phyloP scores from a whole-genome alignment of 345 rosid genomes.

The Lepidium africanum region DNA sequence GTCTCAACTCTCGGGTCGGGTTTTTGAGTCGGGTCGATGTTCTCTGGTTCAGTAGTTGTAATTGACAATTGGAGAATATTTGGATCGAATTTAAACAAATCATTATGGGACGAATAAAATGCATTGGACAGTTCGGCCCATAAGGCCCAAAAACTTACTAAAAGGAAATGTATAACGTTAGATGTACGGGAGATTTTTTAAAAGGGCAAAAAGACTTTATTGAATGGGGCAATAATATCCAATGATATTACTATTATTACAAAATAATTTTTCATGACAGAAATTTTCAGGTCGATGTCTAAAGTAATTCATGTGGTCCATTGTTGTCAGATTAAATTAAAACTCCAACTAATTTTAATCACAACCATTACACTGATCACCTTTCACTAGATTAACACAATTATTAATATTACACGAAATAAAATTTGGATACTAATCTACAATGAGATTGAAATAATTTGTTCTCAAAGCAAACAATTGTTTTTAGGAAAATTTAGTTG shows the following conservation, averaged over 20 bases:
- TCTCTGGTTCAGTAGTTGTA: constrained; percentile 3
- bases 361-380: no score
- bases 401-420: background rate
- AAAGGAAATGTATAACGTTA: background rate
- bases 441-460: background rate
- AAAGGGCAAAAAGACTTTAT: background rate
- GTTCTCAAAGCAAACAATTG: no score
- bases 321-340: background rate
- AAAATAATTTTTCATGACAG: background rate
- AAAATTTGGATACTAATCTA: background rate
- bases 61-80: background rate
- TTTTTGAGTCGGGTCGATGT: background rate
- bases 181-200: background rate
- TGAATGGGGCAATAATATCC: background rate
- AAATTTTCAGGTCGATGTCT: background rate
- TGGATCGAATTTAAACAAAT: background rate
- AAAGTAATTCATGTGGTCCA: background rate
- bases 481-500: no score
- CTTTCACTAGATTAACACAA: background rate
- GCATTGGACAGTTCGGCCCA: background rate
- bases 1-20: background rate
- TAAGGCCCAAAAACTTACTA: background rate
- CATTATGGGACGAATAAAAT: background rate
- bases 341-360: background rate
- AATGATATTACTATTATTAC: background rate